These are phyloP conservation scores for Lepidium africanum DNA, from an alignment of 345 rosid genomes.

Conservation along the genomic window DNA sequence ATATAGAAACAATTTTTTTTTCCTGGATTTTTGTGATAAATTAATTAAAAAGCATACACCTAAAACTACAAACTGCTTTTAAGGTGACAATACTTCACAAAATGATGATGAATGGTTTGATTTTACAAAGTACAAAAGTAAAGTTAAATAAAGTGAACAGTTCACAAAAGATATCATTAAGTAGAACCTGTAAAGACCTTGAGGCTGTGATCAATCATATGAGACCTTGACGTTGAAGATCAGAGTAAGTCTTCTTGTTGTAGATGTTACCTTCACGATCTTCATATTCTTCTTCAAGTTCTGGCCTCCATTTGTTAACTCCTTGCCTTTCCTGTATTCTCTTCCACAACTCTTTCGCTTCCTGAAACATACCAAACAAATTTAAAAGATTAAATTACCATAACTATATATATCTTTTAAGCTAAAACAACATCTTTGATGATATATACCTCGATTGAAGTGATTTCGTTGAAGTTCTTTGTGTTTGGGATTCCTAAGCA, in stretches of 20 bases:
- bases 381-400: neutral
- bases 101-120: neutral
- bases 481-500: conserved; percentile 98
- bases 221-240: conserved; percentile 96
- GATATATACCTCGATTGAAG: conserved; percentile 64
- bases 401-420: neutral
- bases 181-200: neutral
- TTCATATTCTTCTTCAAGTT: conserved; percentile 99
- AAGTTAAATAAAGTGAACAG: neutral
- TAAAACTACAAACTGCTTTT: neutral
- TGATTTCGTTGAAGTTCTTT: conserved; percentile 95
- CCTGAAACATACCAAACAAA: conserved; percentile 37
- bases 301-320: conserved; percentile 94
- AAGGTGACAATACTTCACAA: neutral
- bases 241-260: conserved; percentile 94
- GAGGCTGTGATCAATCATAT: conserved; percentile 33
- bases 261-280: conserved; percentile 97
- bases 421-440: neutral
- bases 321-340: conserved; percentile 84
- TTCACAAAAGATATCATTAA: neutral
- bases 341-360: conserved; percentile 94
- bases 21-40: neutral
- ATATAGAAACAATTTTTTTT: too few relatives aligned
- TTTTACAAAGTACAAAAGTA: conserved; percentile 2
- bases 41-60: neutral